Conservation (phyloP, 202 grass and related monocot species). For the Zizania palustris region DNA sequence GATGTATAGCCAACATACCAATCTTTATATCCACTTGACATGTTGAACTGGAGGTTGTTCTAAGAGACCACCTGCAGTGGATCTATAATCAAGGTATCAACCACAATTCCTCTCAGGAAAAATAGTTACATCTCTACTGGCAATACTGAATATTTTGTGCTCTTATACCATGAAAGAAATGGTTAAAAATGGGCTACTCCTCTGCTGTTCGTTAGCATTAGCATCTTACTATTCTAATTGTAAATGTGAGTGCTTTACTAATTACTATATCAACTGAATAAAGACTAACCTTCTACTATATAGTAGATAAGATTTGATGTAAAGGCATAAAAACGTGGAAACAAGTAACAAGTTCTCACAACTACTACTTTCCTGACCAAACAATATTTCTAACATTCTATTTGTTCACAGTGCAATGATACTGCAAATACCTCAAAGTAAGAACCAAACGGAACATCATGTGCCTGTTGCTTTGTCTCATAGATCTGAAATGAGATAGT, state of each 20-base stretch:
- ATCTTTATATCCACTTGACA: constrained; percentile 86
- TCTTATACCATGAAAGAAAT: constrained; percentile 23
- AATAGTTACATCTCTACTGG: constrained; percentile 20
- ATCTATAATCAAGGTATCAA: constrained; percentile 67
- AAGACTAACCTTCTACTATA: constrained; percentile 25
- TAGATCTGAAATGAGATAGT: constrained; percentile 67
- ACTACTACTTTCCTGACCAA: constrained; percentile 15
- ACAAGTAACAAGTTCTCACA: neutral
- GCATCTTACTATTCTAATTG: constrained; percentile 13
- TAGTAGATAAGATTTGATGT: constrained; percentile 21
- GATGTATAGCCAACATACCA: constrained; percentile 56
- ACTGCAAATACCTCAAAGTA: constrained; percentile 85
- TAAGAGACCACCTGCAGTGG: constrained; percentile 75
- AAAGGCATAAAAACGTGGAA: neutral
- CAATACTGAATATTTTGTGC: constrained; percentile 3
- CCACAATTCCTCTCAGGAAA: constrained; percentile 33
- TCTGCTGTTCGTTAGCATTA: constrained; percentile 27
- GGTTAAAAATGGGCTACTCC: constrained; percentile 10
- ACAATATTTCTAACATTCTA: constrained; percentile 35
- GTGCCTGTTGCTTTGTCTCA: constrained; percentile 90
- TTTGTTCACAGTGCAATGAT: constrained; percentile 22
- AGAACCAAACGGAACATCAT: constrained; percentile 97
- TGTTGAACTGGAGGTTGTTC: constrained; percentile 61
- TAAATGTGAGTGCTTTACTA: constrained; percentile 7
- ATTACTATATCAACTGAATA: constrained; percentile 18